Conservation (phyloP, 1,139 yeast genomes). For the Saccharomyces hybrid region DNA sequence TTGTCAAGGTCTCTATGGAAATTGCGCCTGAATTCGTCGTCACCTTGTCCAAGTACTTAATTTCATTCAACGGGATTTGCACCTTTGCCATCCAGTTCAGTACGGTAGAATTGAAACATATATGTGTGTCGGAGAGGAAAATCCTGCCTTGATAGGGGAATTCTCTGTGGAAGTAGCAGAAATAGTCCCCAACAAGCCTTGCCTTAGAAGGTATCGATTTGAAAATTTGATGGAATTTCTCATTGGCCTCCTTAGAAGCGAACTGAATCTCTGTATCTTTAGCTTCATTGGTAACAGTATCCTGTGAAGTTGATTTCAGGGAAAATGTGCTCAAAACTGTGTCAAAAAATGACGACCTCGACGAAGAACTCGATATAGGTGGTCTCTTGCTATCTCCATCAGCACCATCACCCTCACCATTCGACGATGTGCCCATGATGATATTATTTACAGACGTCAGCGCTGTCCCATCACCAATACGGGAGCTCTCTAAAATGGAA, state of each 20-base stretch:
- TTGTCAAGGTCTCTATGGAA: slow-evolving; percentile 52
- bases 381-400: slow-evolving; percentile 10
- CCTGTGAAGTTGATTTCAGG: neutral
- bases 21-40: slow-evolving; percentile 90
- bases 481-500: slow-evolving; percentile 15
- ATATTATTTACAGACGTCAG: slow-evolving; percentile 14
- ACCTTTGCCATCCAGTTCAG: slow-evolving; percentile 88
- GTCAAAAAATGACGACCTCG: slow-evolving; percentile 7
- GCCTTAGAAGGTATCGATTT: slow-evolving; percentile 62
- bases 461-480: slow-evolving; percentile 9
- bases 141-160: slow-evolving; percentile 80
- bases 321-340: slow-evolving; percentile 9
- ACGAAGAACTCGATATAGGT: slow-evolving; percentile 11
- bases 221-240: slow-evolving; percentile 73
- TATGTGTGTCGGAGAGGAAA: slow-evolving; percentile 67
- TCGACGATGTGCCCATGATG: slow-evolving; percentile 4
- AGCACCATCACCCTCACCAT: slow-evolving; percentile 5
- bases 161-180: slow-evolving; percentile 85
- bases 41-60: slow-evolving; percentile 66
- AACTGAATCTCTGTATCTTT: slow-evolving; percentile 38
- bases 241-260: slow-evolving; percentile 61
- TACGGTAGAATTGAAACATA: slow-evolving; percentile 82
- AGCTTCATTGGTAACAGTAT: neutral
- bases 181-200: slow-evolving; percentile 70
- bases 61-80: slow-evolving; percentile 63